These are phyloP conservation scores for Calonectria crousiana DNA, from an alignment of 2,329 filamentous ascomycete genomes.

Conservation along the genomic window DNA sequence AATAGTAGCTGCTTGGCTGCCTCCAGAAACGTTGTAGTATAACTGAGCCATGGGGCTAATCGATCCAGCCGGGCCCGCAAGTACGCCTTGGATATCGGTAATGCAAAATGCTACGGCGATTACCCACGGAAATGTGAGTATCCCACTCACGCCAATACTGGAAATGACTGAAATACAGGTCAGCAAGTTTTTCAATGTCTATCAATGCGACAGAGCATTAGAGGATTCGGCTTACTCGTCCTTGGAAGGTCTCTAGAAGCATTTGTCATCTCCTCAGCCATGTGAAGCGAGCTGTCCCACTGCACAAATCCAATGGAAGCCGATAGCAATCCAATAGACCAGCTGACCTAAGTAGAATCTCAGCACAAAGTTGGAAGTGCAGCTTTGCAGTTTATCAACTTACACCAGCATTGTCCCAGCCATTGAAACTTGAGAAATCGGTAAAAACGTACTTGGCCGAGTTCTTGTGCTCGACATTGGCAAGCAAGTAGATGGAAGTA, in stretches of 20 bases:
- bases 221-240: not conserved
- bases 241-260: conserved; percentile 15
- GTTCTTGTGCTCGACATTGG: not conserved
- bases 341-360: not conserved
- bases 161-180: not conserved
- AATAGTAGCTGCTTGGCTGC: conserved; percentile 13
- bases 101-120: conserved; percentile 21
- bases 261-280: conserved; percentile 22
- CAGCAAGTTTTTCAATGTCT: not conserved
- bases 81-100: conserved; percentile 8
- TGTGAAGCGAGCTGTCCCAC: conserved; percentile 20
- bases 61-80: conserved; percentile 2
- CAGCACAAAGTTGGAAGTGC: not conserved
- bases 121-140: conserved; percentile 19
- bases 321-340: conserved; percentile 20
- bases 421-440: conserved; percentile 4
- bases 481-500: conserved; percentile 3
- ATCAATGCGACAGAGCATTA: not conserved
- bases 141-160: conserved; percentile 2
- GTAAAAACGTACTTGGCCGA: conserved; percentile 15
- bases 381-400: not conserved
- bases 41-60: conserved; percentile 23
- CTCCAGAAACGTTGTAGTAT: conserved; percentile 23
- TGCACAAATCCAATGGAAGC: conserved; percentile 9
- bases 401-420: conserved; percentile 12